Conservation (phyloP, 2,329 filamentous ascomycete genomes). For the Hypoxylon sp. region DNA sequence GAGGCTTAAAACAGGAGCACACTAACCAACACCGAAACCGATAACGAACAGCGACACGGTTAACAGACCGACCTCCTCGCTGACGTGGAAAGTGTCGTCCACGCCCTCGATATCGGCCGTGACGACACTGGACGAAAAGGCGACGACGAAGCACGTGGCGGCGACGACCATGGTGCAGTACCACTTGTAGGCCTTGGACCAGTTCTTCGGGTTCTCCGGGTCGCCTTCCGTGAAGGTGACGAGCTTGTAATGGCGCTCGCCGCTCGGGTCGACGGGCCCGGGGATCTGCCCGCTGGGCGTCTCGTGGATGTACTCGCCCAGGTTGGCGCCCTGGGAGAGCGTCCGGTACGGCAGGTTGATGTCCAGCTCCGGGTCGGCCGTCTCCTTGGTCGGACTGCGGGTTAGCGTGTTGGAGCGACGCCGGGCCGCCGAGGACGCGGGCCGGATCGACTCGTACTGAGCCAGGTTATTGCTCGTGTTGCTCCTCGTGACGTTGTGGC, state of each 20-base stretch:
- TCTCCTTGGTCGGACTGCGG: constrained; percentile 46
- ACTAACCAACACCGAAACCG: constrained; percentile 77
- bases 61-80: constrained; percentile 75
- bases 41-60: constrained; percentile 80
- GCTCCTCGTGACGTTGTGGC: background rate
- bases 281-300: constrained; percentile 68
- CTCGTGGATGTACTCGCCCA: constrained; percentile 73
- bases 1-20: background rate
- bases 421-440: constrained; percentile 11
- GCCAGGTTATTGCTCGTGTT: background rate
- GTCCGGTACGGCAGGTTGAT: constrained; percentile 71
- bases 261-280: constrained; percentile 46
- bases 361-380: constrained; percentile 53
- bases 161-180: constrained; percentile 87
- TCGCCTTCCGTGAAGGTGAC: constrained; percentile 77
- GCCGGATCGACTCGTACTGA: constrained; percentile 20
- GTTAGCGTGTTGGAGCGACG: constrained; percentile 20
- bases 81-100: constrained; percentile 69
- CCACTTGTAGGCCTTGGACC: constrained; percentile 81
- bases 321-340: constrained; percentile 65
- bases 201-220: constrained; percentile 84
- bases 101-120: constrained; percentile 77
- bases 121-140: constrained; percentile 76
- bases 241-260: constrained; percentile 55
- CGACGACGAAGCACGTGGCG: constrained; percentile 76